Conservation (phyloP, 371 early-diverging fungal genomes). For the Mortierella sp. region DNA sequence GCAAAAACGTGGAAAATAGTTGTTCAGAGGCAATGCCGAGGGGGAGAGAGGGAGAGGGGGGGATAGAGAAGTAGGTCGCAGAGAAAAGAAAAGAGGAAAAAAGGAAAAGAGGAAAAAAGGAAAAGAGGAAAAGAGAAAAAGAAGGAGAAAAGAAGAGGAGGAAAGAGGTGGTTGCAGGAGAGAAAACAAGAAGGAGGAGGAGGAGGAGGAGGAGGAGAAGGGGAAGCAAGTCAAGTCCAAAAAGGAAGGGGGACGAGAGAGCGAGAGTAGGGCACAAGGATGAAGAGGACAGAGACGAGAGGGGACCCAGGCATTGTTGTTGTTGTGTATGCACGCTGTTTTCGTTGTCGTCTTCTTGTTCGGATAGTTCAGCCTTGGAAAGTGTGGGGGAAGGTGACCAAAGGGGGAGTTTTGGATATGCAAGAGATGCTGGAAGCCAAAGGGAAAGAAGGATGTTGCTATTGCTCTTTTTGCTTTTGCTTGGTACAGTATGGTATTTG, state of each 20-base stretch:
- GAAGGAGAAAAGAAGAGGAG: neutral
- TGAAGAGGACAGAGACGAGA: neutral
- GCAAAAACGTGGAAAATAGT: slow-evolving; percentile 1
- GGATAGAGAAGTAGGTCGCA: neutral
- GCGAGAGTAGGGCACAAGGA: neutral
- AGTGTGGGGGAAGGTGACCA: neutral
- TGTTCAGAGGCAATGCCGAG: neutral
- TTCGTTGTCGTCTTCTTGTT: no score
- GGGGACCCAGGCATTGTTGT: neutral
- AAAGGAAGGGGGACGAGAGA: neutral
- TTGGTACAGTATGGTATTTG: neutral
- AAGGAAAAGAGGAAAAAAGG: neutral
- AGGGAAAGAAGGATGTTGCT: slow-evolving; percentile 2
- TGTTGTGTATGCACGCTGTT: no score
- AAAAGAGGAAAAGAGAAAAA: neutral
- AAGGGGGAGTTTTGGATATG: neutral
- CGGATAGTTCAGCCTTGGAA: neutral
- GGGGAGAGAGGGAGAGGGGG: neutral
- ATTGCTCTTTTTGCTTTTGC: neutral
- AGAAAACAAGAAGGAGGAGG: neutral
- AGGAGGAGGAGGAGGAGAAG: neutral
- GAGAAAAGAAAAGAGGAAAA: neutral
- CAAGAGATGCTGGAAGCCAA: neutral
- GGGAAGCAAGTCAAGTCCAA: neutral
- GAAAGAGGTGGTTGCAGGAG: neutral